phyloP scores from a whole-genome alignment of 176 grass and related monocot genomes.

The Raddia guianensis region DNA sequence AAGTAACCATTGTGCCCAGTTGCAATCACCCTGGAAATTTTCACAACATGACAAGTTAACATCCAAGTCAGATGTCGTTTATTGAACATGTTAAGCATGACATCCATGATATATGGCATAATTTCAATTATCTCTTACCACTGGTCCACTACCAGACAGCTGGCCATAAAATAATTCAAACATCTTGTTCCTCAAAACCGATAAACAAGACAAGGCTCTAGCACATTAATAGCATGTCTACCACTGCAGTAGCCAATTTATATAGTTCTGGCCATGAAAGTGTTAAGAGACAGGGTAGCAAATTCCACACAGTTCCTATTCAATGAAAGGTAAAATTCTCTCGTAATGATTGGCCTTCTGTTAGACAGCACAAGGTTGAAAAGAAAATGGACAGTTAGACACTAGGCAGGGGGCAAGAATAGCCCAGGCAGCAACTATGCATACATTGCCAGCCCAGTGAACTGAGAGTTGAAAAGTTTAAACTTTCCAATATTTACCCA shows the following conservation, averaged over 20 bases:
- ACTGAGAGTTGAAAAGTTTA: not conserved
- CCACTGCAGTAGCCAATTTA: not conserved
- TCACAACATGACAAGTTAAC: constrained; percentile 15
- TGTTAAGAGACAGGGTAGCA: not conserved
- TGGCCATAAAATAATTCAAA: not conserved
- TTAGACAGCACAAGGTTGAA: constrained; percentile 2
- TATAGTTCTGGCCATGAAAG: constrained; percentile 11
- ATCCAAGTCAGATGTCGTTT: constrained; percentile 26
- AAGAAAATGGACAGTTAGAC: not conserved
- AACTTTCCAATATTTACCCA: constrained; percentile 17
- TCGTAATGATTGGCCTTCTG: not conserved
- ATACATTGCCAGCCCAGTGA: constrained; percentile 1
- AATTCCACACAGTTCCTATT: constrained; percentile 2
- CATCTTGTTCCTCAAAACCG: not conserved
- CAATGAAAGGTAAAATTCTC: not conserved
- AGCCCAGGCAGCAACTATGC: not conserved
- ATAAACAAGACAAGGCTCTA: constrained; percentile 6
- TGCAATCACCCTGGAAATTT: constrained; percentile 79
- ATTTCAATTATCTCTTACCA: constrained; percentile 5
- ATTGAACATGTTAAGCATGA: constrained; percentile 21
- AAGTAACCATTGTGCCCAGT: constrained; percentile 93
- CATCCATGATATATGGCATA: constrained; percentile 17
- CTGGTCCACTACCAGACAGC: not conserved
- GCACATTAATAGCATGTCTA: not conserved
- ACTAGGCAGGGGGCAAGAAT: constrained; percentile 17